Evolutionary conservation across 169 alveolate species (phyloP).

Genomic region (Pseudocohnilembus persalinus): DNA sequence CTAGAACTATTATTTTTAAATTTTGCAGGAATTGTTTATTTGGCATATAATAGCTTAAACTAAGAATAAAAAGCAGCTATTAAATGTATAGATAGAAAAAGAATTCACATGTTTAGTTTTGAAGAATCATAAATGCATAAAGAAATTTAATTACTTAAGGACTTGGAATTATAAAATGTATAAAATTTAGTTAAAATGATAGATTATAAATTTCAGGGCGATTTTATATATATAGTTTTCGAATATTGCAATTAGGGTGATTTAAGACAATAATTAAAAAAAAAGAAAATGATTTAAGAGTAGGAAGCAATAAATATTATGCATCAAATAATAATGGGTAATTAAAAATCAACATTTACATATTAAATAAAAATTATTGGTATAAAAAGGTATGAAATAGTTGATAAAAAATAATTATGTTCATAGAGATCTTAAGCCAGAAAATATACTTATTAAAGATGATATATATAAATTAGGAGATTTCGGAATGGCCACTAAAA

Average conservation of each 20-base stretch:
- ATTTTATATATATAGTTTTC: constrained; percentile 13
- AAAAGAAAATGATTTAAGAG: constrained; percentile 7
- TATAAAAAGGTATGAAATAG: background rate
- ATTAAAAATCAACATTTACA: constrained; percentile 2
- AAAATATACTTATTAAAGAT: constrained; percentile 36
- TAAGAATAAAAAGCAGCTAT: background rate
- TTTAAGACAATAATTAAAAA: constrained; percentile 17
- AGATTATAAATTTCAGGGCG: constrained; percentile 6
- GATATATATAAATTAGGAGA: constrained; percentile 32
- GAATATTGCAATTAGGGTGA: constrained; percentile 39
- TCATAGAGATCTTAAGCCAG: constrained; percentile 48
- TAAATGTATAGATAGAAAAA: no score
- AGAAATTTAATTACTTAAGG: constrained; percentile 26
- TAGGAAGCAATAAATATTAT: constrained; percentile 18
- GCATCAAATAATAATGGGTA: constrained; percentile 17
- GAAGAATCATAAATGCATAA: constrained; percentile 1
- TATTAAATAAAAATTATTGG: no score
- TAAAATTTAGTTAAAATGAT: constrained; percentile 26
- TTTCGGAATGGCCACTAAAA: constrained; percentile 38
- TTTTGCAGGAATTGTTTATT: background rate
- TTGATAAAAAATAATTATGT: background rate
- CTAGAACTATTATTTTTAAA: no score
- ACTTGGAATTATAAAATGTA: constrained; percentile 29
- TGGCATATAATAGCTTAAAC: background rate
- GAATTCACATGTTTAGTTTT: background rate